Evolutionary conservation across 73 alveolate species (phyloP).

Genomic region (Effrenium voratum): DNA sequence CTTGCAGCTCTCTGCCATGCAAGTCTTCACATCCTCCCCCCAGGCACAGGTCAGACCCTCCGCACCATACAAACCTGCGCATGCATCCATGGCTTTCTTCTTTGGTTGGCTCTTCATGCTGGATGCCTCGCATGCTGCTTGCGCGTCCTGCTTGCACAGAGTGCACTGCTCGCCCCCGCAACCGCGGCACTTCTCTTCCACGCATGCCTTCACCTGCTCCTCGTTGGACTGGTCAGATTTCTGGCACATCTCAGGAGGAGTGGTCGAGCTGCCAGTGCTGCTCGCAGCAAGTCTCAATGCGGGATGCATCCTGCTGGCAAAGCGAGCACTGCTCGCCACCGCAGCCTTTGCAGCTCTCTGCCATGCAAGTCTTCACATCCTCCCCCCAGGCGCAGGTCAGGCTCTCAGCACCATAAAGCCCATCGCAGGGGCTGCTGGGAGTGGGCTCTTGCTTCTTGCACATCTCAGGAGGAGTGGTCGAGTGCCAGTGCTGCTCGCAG

Average conservation of each 20-base stretch:
- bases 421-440: background rate
- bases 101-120: no score
- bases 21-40: slow-evolving; percentile 2
- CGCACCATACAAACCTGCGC: background rate
- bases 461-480: background rate
- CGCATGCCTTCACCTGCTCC: background rate
- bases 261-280: background rate
- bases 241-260: background rate
- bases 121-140: no score
- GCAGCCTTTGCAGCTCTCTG: background rate
- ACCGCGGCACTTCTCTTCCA: background rate
- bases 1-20: background rate
- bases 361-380: slow-evolving; percentile 7
- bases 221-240: background rate
- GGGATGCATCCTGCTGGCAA: background rate
- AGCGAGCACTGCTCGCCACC: slow-evolving; percentile 9
- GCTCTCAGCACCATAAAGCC: background rate
- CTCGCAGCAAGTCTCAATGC: background rate
- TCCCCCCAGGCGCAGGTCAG: background rate
- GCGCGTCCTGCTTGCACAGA: no score
- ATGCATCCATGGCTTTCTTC: background rate
- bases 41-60: background rate
- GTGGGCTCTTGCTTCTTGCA: background rate
- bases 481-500: background rate
- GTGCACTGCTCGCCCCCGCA: no score